Conservation (phyloP, 208 protist species). For the Trypanosoma lewisi region DNA sequence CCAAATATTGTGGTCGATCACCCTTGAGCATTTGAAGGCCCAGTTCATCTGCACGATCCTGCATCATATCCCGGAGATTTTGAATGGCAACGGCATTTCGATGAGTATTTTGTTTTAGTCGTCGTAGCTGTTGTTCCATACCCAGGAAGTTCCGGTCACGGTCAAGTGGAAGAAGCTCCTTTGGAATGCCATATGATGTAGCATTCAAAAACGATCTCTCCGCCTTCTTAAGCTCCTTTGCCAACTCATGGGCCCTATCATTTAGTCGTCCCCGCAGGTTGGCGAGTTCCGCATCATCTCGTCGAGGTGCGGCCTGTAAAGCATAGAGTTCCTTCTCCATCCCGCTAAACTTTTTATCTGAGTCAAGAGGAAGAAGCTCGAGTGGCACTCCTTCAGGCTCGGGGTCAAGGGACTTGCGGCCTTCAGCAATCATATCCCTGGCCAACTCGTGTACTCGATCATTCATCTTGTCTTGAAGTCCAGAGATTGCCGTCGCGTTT, state of each 20-base stretch:
- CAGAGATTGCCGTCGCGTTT: slow-evolving; percentile 50
- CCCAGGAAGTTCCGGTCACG: slow-evolving; percentile 29
- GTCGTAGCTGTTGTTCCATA: slow-evolving; percentile 22
- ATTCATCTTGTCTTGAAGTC: slow-evolving; percentile 59
- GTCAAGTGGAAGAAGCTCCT: slow-evolving; percentile 43
- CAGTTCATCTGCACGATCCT: slow-evolving; percentile 62
- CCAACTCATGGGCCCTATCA: slow-evolving; percentile 52
- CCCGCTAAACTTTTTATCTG: slow-evolving; percentile 51
- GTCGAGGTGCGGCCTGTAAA: slow-evolving; percentile 37
- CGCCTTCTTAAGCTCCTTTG: slow-evolving; percentile 45
- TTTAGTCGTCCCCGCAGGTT: slow-evolving; percentile 49
- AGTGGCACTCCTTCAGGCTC: slow-evolving; percentile 71
- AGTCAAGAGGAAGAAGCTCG: slow-evolving; percentile 63
- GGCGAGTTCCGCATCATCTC: slow-evolving; percentile 44
- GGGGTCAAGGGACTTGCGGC: slow-evolving; percentile 76
- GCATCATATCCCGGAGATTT: slow-evolving; percentile 65
- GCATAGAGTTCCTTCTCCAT: slow-evolving; percentile 63
- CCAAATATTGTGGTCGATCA: slow-evolving; percentile 53
- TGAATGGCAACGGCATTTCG: slow-evolving; percentile 52
- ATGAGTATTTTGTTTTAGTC: slow-evolving; percentile 31
- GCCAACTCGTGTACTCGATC: slow-evolving; percentile 69
- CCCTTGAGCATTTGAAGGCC: slow-evolving; percentile 67
- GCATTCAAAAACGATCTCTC: slow-evolving; percentile 53
- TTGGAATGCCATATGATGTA: slow-evolving; percentile 43
- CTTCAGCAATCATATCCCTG: slow-evolving; percentile 49